Evolutionary conservation across 1,284 basidiomycete species (phyloP).

Genomic region (Cryptococcus sp.): DNA sequence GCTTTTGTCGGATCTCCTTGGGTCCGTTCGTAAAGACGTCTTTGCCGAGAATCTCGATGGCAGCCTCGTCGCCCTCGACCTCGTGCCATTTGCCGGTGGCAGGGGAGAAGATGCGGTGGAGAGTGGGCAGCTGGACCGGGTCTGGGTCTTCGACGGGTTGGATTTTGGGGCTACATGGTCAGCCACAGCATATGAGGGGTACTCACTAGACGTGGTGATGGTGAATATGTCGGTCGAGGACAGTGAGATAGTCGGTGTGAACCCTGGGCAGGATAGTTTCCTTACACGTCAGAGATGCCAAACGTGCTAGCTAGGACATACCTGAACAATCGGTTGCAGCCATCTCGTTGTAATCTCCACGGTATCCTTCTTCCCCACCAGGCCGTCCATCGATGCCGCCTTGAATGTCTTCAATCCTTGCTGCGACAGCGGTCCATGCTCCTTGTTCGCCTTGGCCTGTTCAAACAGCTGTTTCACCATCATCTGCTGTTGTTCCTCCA

Average conservation of each 20-base stretch:
- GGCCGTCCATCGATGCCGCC: constrained; percentile 20
- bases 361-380: constrained; percentile 19
- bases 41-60: constrained; percentile 33
- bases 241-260: constrained; percentile 27
- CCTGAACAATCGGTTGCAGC: constrained; percentile 38
- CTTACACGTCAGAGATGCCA: constrained; percentile 11
- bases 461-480: constrained; percentile 9
- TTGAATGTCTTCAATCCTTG: constrained; percentile 18
- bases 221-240: constrained; percentile 36
- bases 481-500: constrained; percentile 7
- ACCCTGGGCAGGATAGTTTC: constrained; percentile 32
- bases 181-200: not conserved
- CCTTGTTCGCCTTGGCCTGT: not conserved
- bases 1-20: constrained; percentile 20
- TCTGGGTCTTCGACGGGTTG: constrained; percentile 39
- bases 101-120: constrained; percentile 35
- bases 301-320: not conserved
- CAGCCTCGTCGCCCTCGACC: constrained; percentile 34
- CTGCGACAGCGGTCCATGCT: constrained; percentile 6
- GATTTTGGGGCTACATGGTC: constrained; percentile 34
- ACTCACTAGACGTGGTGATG: constrained; percentile 40
- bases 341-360: constrained; percentile 34
- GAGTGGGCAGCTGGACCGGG: constrained; percentile 27
- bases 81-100: constrained; percentile 36
- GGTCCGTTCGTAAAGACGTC: constrained; percentile 27